Evolutionary conservation across 495 filamentous ascomycete species (phyloP).

Genomic region (Penicillium maclennaniae): DNA sequence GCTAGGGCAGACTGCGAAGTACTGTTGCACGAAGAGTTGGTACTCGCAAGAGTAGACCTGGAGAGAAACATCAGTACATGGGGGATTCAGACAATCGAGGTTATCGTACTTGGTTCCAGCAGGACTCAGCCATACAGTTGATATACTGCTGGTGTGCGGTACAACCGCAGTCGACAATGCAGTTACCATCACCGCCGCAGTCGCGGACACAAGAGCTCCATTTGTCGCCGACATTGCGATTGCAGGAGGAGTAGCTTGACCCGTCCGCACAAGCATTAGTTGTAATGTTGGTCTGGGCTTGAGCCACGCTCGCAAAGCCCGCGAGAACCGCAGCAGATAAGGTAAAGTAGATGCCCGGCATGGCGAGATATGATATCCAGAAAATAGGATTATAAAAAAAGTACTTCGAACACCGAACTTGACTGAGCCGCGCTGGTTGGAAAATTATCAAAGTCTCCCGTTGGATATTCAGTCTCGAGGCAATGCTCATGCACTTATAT

Average conservation of each 20-base stretch:
- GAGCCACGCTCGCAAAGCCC: constrained; percentile 13
- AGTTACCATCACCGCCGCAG: constrained; percentile 24
- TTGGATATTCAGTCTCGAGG: neutral
- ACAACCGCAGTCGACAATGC: constrained; percentile 26
- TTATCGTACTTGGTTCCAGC: constrained; percentile 29
- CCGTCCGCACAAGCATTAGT: constrained; percentile 15
- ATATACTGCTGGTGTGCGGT: constrained; percentile 28
- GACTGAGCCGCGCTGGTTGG: neutral
- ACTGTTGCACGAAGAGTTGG: constrained; percentile 32
- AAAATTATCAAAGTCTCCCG: neutral
- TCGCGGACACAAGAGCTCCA: constrained; percentile 22
- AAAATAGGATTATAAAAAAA: neutral
- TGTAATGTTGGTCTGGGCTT: constrained; percentile 28
- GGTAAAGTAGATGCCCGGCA: constrained; percentile 17
- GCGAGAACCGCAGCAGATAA: constrained; percentile 13
- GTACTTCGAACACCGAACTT: neutral
- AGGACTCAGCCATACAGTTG: constrained; percentile 30
- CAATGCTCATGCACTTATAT: neutral
- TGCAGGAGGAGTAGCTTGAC: constrained; percentile 19
- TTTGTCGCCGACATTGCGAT: constrained; percentile 19
- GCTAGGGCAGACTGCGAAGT: constrained; percentile 28
- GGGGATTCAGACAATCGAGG: neutral
- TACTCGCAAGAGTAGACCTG: constrained; percentile 36
- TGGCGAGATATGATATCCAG: constrained; percentile 1
- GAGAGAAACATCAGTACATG: neutral